Evolutionary conservation across 2,329 filamentous ascomycete genomes (phyloP).

Genomic region (Colletotrichum spaethianum): DNA sequence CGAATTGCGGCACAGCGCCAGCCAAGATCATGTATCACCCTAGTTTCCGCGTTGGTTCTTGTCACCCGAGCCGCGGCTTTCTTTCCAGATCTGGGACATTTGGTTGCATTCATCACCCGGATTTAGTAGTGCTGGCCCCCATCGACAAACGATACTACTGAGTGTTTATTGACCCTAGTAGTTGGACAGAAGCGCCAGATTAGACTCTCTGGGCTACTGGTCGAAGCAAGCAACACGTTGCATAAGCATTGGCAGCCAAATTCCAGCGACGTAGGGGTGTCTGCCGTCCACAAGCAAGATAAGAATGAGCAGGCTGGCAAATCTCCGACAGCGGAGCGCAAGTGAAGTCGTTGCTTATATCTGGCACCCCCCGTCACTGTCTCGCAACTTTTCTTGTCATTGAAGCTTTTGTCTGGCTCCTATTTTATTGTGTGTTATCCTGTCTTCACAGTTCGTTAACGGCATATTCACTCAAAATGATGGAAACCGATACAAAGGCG

Average conservation of each 20-base stretch:
- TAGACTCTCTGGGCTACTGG: background rate
- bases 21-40: background rate
- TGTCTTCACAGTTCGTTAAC: background rate
- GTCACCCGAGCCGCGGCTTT: background rate
- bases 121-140: background rate
- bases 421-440: background rate
- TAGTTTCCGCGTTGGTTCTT: background rate
- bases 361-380: background rate
- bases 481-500: conserved; percentile 1
- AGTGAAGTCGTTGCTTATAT: background rate
- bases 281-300: too few species aligned
- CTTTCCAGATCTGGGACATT: background rate
- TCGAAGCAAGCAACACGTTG: background rate
- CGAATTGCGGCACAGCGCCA: background rate
- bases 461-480: background rate
- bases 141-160: background rate
- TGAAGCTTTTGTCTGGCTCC: too few species aligned
- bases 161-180: background rate
- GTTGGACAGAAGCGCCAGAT: background rate
- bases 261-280: background rate
- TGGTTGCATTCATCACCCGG: background rate
- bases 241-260: background rate
- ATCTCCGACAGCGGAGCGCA: background rate
- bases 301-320: background rate
- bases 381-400: background rate